These are phyloP conservation scores for Rubia peregrina DNA, from an alignment of 305 asterid species.

Conservation along the genomic window DNA sequence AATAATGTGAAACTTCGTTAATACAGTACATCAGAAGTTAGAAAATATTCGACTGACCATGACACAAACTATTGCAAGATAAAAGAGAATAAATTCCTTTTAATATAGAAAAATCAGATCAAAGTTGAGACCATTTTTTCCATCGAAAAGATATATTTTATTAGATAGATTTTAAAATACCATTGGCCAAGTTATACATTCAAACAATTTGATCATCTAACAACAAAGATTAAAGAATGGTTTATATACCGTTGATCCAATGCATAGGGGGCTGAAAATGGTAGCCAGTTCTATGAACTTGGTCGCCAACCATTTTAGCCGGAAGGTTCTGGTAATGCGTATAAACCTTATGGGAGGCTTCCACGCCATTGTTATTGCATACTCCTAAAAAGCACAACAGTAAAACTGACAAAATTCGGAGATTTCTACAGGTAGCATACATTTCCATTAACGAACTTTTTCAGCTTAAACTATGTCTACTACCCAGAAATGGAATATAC, in stretches of 20 bases:
- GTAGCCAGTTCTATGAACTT: constrained; percentile 28
- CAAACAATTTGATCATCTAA: neutral
- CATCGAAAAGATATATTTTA: no score
- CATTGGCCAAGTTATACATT: neutral
- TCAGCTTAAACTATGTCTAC: neutral
- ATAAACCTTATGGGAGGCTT: constrained; percentile 27
- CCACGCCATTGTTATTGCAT: constrained; percentile 14
- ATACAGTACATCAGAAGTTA: no score
- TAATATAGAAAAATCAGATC: no score
- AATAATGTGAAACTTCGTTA: no score
- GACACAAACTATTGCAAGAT: no score
- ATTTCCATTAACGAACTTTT: constrained; percentile 9
- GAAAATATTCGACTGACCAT: no score
- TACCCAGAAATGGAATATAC: neutral
- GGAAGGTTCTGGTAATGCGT: constrained; percentile 17
- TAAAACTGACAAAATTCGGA: constrained; percentile 3
- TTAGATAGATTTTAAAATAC: no score
- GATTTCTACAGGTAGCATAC: neutral
- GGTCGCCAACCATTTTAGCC: neutral
- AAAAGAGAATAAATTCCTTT: no score
- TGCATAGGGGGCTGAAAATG: constrained; percentile 31
- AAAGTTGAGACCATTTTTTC: no score
- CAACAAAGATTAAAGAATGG: neutral
- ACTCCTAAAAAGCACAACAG: neutral
- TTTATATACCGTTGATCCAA: constrained; percentile 28